These are phyloP conservation scores for Penicillium steckii DNA, from an alignment of 495 filamentous ascomycete genomes.

Conservation along the genomic window DNA sequence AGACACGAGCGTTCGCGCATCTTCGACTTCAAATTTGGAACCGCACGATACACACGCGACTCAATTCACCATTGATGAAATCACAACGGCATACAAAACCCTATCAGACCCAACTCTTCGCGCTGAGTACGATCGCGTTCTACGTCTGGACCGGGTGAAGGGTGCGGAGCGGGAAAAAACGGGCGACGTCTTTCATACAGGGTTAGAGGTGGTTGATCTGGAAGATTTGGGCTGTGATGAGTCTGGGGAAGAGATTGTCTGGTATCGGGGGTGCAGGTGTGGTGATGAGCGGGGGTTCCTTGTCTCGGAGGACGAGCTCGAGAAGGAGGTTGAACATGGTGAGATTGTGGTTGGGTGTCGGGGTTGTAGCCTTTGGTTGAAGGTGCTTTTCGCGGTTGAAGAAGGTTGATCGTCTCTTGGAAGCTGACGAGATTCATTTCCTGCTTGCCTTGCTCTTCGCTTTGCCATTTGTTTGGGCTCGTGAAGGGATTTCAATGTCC, in stretches of 20 bases:
- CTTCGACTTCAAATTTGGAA: background rate
- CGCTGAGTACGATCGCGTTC: constrained; percentile 62
- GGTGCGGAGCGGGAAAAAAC: constrained; percentile 26
- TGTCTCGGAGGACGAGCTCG: constrained; percentile 68
- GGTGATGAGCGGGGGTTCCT: constrained; percentile 72
- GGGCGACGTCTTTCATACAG: constrained; percentile 55
- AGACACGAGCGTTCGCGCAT: background rate
- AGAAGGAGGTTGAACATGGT: constrained; percentile 58
- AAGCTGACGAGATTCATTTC: background rate
- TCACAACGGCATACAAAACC: constrained; percentile 70
- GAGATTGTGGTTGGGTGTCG: constrained; percentile 75
- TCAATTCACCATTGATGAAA: constrained; percentile 72
- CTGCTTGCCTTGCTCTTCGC: background rate
- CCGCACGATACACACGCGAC: too few relatives aligned
- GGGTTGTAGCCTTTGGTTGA: constrained; percentile 81
- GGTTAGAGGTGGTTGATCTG: constrained; percentile 78
- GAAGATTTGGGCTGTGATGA: constrained; percentile 69
- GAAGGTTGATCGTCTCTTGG: constrained; percentile 1
- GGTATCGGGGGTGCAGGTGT: constrained; percentile 76
- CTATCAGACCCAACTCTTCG: constrained; percentile 60
- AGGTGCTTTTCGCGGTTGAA: constrained; percentile 46
- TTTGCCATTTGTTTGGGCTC: background rate
- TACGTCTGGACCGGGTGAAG: constrained; percentile 39
- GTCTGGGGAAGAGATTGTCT: constrained; percentile 30
- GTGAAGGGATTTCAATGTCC: too few relatives aligned